phyloP scores from a whole-genome alignment of 306 rosid species.

The Begonia fuchsioides region DNA sequence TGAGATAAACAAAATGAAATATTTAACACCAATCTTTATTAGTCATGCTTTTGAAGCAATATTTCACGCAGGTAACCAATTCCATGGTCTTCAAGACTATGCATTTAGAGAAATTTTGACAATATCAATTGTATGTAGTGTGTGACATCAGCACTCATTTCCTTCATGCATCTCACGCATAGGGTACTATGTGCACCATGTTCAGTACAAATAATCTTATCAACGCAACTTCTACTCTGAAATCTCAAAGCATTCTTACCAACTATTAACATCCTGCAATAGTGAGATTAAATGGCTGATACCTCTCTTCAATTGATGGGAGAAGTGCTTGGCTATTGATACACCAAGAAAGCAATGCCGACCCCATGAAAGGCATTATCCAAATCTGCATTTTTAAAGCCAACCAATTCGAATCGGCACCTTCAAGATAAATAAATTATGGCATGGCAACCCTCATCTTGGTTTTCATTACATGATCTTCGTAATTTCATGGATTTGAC shows the following conservation, averaged over 20 bases:
- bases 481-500: conserved; percentile 72
- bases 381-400: conserved; percentile 99
- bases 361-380: conserved; percentile 92
- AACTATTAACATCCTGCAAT: conserved; percentile 94
- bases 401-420: conserved; percentile 99
- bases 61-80: conserved; percentile 16
- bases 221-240: conserved; percentile 56
- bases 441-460: conserved; percentile 87
- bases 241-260: conserved; percentile 99
- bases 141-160: no score
- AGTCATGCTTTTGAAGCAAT: conserved; percentile 3
- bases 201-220: conserved; percentile 48
- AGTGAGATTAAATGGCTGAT: conserved; percentile 66
- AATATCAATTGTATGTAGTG: no score
- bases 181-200: conserved; percentile 58
- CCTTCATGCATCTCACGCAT: conserved; percentile 12
- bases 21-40: conserved; percentile 8
- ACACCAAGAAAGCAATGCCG: conserved; percentile 97
- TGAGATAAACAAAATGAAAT: not conserved
- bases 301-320: conserved; percentile 87
- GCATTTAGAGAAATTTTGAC: conserved; percentile 11
- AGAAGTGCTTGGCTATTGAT: conserved; percentile 72
- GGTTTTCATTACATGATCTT: conserved; percentile 59
- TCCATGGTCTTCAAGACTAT: conserved; percentile 15
- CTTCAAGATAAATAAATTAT: conserved; percentile 75